These are phyloP conservation scores for Schizonepeta tenuifolia DNA, from an alignment of 257 asterid species.

Conservation along the genomic window DNA sequence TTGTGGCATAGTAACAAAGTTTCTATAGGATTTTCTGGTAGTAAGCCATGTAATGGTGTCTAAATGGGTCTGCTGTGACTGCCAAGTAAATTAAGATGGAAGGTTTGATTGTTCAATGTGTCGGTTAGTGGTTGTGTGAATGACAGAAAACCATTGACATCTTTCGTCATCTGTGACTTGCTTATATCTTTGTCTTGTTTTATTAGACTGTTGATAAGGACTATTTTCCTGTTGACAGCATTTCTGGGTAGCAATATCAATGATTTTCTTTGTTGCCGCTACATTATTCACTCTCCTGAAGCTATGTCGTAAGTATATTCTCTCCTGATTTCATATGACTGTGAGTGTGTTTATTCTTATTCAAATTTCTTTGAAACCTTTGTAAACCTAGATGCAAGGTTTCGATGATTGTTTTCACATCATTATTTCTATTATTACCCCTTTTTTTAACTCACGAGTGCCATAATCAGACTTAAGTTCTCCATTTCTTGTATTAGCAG, in stretches of 20 bases:
- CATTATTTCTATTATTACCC: not conserved
- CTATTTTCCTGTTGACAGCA: constrained; percentile 59
- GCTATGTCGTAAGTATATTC: constrained; percentile 69
- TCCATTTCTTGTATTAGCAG: not conserved
- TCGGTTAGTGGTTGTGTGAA: not conserved
- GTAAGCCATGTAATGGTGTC: not conserved
- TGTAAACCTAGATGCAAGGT: not conserved
- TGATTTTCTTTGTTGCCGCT: constrained; percentile 96
- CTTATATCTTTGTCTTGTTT: constrained; percentile 20
- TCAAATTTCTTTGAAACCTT: not conserved
- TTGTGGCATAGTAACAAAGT: not conserved
- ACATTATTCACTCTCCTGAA: constrained; percentile 94
- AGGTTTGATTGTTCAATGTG: not conserved
- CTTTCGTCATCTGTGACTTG: constrained; percentile 17
- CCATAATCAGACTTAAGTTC: not conserved
- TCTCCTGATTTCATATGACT: constrained; percentile 18
- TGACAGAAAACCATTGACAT: not conserved
- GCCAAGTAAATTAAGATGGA: not conserved
- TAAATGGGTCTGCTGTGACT: not conserved
- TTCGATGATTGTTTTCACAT: not conserved
- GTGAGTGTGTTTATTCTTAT: not conserved
- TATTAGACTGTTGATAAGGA: constrained; percentile 31
- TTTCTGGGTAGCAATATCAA: constrained; percentile 98
- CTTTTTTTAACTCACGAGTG: not conserved
- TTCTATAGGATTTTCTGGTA: not conserved